Conservation (phyloP, 148 eudicot genomes). For the Mesembryanthemum crystallinum region DNA sequence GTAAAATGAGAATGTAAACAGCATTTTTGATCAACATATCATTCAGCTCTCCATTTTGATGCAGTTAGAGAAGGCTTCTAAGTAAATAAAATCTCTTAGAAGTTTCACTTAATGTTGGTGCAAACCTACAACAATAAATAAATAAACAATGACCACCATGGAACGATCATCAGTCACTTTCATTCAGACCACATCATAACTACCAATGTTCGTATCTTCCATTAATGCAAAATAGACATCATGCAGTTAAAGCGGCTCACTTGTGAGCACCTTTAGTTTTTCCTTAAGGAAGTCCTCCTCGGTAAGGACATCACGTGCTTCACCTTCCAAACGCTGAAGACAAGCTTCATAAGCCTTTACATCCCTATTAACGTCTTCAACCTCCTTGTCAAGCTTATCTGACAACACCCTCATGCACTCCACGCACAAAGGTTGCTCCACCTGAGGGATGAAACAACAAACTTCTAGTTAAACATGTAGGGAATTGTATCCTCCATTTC, state of each 20-base stretch:
- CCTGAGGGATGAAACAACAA: conserved; percentile 39
- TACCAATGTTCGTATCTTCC: not conserved
- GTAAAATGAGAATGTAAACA: not conserved
- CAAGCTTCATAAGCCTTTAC: conserved; percentile 86
- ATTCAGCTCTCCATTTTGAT: not conserved
- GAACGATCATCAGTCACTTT: conserved; percentile 6
- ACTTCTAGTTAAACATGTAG: not conserved
- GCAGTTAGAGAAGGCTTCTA: not conserved
- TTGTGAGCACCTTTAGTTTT: conserved; percentile 68
- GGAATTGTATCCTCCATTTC: not conserved
- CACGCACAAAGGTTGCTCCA: conserved; percentile 92
- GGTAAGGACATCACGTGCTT: conserved; percentile 67
- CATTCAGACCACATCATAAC: not conserved
- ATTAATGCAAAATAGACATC: conserved; percentile 3
- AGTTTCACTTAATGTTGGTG: no score
- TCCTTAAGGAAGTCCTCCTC: conserved; percentile 92
- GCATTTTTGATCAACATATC: not conserved
- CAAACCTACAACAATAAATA: not conserved
- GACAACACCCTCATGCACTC: conserved; percentile 97
- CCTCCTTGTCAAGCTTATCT: conserved; percentile 96
- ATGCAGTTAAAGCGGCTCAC: conserved; percentile 9
- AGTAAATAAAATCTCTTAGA: not conserved
- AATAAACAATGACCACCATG: not conserved
- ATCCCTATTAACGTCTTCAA: conserved; percentile 88
- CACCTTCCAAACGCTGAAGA: conserved; percentile 84